Evolutionary conservation across 1,284 basidiomycete genomes (phyloP).

Genomic region (Limonomyces culmigenus): DNA sequence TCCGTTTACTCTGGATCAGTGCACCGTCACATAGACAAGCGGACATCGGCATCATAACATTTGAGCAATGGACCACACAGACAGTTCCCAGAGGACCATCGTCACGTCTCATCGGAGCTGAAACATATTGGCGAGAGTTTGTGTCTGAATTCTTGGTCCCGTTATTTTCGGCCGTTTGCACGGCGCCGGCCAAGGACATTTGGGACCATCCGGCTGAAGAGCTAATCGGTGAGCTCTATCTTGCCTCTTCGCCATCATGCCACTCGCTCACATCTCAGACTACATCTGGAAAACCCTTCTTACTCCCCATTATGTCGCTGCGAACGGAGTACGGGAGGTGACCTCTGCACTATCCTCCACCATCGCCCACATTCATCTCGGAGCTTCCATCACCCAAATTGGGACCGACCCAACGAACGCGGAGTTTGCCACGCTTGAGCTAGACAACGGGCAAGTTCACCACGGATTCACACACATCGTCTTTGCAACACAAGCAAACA

Average conservation of each 20-base stretch:
- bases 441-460: slow-evolving; percentile 8
- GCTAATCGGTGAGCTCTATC: slow-evolving; percentile 32
- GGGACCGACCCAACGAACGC: slow-evolving; percentile 16
- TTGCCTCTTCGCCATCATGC: slow-evolving; percentile 1
- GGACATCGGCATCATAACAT: slow-evolving; percentile 18
- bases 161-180: slow-evolving; percentile 60
- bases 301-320: slow-evolving; percentile 42
- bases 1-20: slow-evolving; percentile 34
- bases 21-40: slow-evolving; percentile 24
- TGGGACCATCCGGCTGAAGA: slow-evolving; percentile 40
- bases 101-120: slow-evolving; percentile 22
- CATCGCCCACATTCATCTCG: slow-evolving; percentile 33
- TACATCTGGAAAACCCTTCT: slow-evolving; percentile 45
- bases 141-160: slow-evolving; percentile 36
- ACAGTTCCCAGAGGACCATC: slow-evolving; percentile 23
- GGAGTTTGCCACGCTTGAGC: slow-evolving; percentile 12
- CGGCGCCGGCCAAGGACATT: slow-evolving; percentile 32
- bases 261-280: slow-evolving; percentile 19
- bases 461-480: slow-evolving; percentile 46
- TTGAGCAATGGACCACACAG: slow-evolving; percentile 28
- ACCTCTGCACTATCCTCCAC: slow-evolving; percentile 24
- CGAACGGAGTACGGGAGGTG: slow-evolving; percentile 36
- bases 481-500: slow-evolving; percentile 55
- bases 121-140: slow-evolving; percentile 35
- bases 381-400: slow-evolving; percentile 29